Base-by-base conservation (phyloP, 495 filamentous ascomycete genomes). In the Hyphodiscus hymeniophilus region DNA sequence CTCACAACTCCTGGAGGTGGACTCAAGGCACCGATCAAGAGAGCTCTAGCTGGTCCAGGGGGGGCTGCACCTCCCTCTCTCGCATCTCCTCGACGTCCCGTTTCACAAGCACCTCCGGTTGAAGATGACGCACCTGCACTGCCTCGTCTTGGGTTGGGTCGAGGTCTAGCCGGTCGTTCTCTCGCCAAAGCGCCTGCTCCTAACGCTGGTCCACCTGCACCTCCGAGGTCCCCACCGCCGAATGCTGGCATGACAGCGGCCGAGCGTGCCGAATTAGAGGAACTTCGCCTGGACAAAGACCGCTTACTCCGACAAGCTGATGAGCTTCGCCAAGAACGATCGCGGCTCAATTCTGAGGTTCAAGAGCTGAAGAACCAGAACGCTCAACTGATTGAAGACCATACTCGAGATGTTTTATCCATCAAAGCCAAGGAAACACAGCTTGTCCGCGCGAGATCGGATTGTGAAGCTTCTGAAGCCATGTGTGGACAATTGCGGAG, bases 391-490 rank as follows among this genome's bases (percentile, higher is more conserved):
- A 97, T 97, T 42, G 94, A 99, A 67, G 92, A 97, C 56, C 91
- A 96, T 59, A 99, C 94, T 2, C 72, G 91, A 42, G 92, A 97
- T 60, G 87, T 95, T 8, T 75, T 99, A 17, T 87, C 87, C 54
- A 90, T 97, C 65, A 96, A 96, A 55, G 94, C 94, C 28, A 99
- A 99, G 63, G 94, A 97, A 63, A 96, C 94, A 5, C 94, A 99
- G 58, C 74, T 99, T 7, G 89, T 96, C 7, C 80, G 94, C 21
- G 89, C 92, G 22, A 78, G 89, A 15, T 84, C 82, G 56, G 94
- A 99, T 52, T 85, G 84, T 36, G 91, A 99, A 64, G 76, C 86
- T 3, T 85, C 89, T 0, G 89, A 95, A 63, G 80, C 85, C 51
- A 81, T 78, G 39, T 86, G 88, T 30, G 81, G 89, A 46, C 83